A percentile compares a stretch with the other conserved stretches of the same genome.
Conservation (phyloP, 225 moss, liverwort and hornwort species). For the Bryum argenteum region DNA sequence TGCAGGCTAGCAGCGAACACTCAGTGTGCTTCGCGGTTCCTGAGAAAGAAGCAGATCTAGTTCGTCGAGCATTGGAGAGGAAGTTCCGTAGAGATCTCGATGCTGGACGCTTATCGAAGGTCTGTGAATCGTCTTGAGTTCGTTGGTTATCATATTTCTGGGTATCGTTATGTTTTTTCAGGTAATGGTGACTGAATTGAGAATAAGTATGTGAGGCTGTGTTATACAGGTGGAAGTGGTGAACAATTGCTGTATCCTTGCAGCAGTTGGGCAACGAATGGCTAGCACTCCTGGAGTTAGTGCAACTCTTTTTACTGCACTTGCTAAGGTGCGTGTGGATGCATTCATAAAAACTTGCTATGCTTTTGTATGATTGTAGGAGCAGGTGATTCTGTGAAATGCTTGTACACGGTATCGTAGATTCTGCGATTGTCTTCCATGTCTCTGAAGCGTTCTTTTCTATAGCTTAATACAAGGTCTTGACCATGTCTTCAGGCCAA, state of each 20-base stretch:
- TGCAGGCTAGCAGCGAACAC: constrained; percentile 98
- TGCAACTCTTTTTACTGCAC: constrained; percentile 95
- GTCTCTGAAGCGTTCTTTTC: background rate
- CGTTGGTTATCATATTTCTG: background rate
- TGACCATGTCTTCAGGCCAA: constrained; percentile 71
- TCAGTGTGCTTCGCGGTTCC: constrained; percentile 98
- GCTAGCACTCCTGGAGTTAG: constrained; percentile 99
- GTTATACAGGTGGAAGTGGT: constrained; percentile 78
- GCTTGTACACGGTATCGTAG: background rate
- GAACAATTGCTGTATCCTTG: constrained; percentile 76
- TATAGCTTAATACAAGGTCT: constrained; percentile 11
- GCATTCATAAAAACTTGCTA: background rate
- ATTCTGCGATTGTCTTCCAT: constrained; percentile 7
- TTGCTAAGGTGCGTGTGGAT: constrained; percentile 75
- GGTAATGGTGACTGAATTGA: constrained; percentile 18
- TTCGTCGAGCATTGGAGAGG: constrained; percentile 75
- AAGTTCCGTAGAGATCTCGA: constrained; percentile 80
- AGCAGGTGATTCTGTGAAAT: constrained; percentile 4
- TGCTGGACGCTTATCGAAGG: constrained; percentile 90
- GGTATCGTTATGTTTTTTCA: background rate
- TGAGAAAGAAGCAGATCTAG: constrained; percentile 63
- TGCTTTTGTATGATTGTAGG: background rate
- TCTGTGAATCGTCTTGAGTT: constrained; percentile 20
- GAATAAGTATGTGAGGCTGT: constrained; percentile 3
- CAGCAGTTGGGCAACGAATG: constrained; percentile 99